phyloP scores from a whole-genome alignment of 768 basidiomycete species.

The Paxillus involutus region DNA sequence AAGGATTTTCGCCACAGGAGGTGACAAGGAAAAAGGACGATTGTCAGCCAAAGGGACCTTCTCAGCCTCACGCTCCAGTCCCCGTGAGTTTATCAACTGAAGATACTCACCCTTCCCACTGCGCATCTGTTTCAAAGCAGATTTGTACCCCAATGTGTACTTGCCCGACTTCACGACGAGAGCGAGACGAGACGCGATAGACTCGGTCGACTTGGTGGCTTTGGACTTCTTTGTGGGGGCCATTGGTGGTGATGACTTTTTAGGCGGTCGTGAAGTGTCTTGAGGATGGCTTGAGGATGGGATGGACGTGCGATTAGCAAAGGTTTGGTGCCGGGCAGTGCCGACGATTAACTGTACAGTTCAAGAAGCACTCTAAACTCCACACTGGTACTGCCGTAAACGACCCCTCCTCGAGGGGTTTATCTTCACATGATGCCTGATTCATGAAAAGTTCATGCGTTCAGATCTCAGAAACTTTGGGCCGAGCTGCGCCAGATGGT shows the following conservation, averaged over 20 bases:
- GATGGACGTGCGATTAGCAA: slow-evolving; percentile 3
- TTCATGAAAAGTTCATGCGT: too few relatives aligned
- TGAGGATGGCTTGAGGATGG: slow-evolving; percentile 14
- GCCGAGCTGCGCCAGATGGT: too few relatives aligned
- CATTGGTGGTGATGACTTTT: slow-evolving; percentile 51
- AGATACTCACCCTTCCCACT: slow-evolving; percentile 87
- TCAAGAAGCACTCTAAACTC: slow-evolving; percentile 23
- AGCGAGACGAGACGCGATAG: slow-evolving; percentile 86
- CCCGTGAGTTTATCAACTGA: slow-evolving; percentile 56
- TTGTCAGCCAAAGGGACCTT: slow-evolving; percentile 91
- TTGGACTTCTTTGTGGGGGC: slow-evolving; percentile 96
- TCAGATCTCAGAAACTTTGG: too few relatives aligned
- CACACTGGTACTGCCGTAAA: slow-evolving; percentile 14
- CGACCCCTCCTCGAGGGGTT: slow-evolving; percentile 3
- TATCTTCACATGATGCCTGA: background rate
- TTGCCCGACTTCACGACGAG: slow-evolving; percentile 99
- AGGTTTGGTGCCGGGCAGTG: slow-evolving; percentile 6
- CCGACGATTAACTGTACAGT: slow-evolving; percentile 30
- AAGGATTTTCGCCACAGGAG: slow-evolving; percentile 8
- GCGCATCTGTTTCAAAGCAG: slow-evolving; percentile 97
- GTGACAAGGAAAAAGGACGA: slow-evolving; percentile 23
- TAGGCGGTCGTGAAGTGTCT: slow-evolving; percentile 13
- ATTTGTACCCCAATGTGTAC: slow-evolving; percentile 97
- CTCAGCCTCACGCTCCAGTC: slow-evolving; percentile 99
- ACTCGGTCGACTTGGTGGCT: slow-evolving; percentile 89